Conservation (phyloP, 768 basidiomycete genomes). For the Naematelia aurantialba region DNA sequence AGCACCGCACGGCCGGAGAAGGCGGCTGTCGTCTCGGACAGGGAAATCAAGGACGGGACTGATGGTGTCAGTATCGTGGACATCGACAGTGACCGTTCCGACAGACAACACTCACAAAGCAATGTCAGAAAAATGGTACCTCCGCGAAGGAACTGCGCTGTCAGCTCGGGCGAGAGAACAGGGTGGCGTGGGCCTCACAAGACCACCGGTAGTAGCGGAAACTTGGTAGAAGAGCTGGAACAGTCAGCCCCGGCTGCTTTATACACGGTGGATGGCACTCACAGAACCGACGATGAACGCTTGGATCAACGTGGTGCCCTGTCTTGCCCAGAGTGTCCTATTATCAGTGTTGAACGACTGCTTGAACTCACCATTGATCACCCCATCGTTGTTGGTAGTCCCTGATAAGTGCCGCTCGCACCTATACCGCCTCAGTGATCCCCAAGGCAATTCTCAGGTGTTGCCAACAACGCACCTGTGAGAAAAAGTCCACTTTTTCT, state of each 20-base stretch:
- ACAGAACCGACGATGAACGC: slow-evolving; percentile 60
- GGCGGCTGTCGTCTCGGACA: slow-evolving; percentile 42
- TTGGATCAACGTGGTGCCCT: slow-evolving; percentile 50
- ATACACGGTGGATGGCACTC: background rate
- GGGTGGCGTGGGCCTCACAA: slow-evolving; percentile 24
- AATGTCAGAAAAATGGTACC: slow-evolving; percentile 72
- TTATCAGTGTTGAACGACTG: background rate
- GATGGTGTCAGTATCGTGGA: background rate
- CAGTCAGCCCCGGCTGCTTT: background rate
- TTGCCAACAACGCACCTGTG: slow-evolving; percentile 28
- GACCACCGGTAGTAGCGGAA: slow-evolving; percentile 59
- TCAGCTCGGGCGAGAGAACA: background rate
- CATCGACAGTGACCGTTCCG: too few relatives aligned
- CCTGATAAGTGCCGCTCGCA: slow-evolving; percentile 29
- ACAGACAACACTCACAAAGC: slow-evolving; percentile 22
- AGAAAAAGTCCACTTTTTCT: slow-evolving; percentile 30
- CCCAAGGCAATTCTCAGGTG: background rate
- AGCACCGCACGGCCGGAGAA: slow-evolving; percentile 47
- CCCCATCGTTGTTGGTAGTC: slow-evolving; percentile 44
- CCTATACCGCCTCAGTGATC: background rate
- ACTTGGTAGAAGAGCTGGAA: slow-evolving; percentile 58
- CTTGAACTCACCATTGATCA: slow-evolving; percentile 29
- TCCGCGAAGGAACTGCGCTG: slow-evolving; percentile 62
- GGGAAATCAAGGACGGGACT: slow-evolving; percentile 27
- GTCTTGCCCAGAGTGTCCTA: slow-evolving; percentile 38